These are phyloP conservation scores for Stereocaulon alpinum DNA, from an alignment of 495 filamentous ascomycete genomes.

Conservation along the genomic window DNA sequence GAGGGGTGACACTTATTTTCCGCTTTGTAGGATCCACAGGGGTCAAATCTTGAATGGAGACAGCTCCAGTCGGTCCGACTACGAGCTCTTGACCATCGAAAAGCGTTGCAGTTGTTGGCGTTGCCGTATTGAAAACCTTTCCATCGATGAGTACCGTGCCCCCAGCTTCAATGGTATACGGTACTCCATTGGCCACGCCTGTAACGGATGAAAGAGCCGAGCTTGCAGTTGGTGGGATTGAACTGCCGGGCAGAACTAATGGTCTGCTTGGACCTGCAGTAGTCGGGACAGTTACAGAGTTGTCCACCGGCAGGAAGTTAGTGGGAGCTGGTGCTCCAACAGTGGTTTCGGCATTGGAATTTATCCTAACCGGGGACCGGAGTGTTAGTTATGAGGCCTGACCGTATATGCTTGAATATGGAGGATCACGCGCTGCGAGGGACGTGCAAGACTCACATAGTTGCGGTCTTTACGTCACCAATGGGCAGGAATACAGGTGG, in stretches of 20 bases:
- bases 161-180: neutral
- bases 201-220: neutral
- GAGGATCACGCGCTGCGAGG: too few relatives aligned
- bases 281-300: neutral
- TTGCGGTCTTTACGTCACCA: neutral
- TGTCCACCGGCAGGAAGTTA: neutral
- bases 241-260: neutral
- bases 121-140: neutral
- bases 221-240: neutral
- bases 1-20: neutral
- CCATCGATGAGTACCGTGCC: neutral
- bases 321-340: neutral
- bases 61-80: neutral
- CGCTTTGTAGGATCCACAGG: neutral
- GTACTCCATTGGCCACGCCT: neutral
- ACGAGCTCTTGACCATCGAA: neutral
- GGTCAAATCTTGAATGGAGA: neutral
- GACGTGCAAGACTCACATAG: too few relatives aligned
- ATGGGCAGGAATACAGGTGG: neutral
- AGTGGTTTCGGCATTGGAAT: neutral
- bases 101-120: neutral
- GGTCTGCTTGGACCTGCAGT: neutral
- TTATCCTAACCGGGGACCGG: neutral
- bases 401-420: neutral
- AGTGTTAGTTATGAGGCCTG: neutral